Evolutionary conservation across 306 rosid genomes (phyloP).

Genomic region (Ammopiptanthus mongolicus): DNA sequence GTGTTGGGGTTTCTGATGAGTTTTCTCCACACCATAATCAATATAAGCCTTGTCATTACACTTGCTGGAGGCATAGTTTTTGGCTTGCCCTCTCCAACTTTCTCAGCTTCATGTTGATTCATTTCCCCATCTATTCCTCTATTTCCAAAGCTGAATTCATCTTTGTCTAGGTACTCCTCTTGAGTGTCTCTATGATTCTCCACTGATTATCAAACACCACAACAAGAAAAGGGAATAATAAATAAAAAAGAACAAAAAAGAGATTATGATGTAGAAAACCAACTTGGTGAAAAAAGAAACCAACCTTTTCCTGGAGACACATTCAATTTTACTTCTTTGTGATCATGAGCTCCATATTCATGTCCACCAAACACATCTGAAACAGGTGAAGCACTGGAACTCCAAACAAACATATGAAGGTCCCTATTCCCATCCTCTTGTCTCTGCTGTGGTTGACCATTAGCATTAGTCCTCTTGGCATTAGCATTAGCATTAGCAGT

Average conservation of each 20-base stretch:
- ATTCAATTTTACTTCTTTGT: constrained; percentile 61
- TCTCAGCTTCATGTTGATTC: constrained; percentile 48
- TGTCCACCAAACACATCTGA: constrained; percentile 83
- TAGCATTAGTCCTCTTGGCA: constrained; percentile 53
- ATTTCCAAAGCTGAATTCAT: constrained; percentile 82
- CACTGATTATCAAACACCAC: constrained; percentile 30
- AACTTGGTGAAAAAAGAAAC: background rate
- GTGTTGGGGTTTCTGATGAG: constrained; percentile 91
- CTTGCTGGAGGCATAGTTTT: constrained; percentile 81
- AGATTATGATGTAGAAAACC: background rate
- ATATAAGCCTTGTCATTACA: constrained; percentile 93
- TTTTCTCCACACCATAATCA: constrained; percentile 95
- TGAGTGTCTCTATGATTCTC: constrained; percentile 62
- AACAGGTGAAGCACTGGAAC: constrained; percentile 85
- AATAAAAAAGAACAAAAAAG: background rate
- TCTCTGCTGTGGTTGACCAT: constrained; percentile 56
- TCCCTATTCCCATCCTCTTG: constrained; percentile 58
- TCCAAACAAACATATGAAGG: constrained; percentile 95
- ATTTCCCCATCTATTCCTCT: constrained; percentile 47
- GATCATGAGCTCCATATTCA: constrained; percentile 65
- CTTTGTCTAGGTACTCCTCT: constrained; percentile 64
- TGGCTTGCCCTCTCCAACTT: constrained; percentile 48
- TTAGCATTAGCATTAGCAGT: constrained; percentile 27
- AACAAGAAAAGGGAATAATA: background rate
- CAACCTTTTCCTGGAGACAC: constrained; percentile 80